These are phyloP conservation scores for Metarhizium robertsii DNA, from an alignment of 2,329 filamentous ascomycete genomes.

Conservation along the genomic window DNA sequence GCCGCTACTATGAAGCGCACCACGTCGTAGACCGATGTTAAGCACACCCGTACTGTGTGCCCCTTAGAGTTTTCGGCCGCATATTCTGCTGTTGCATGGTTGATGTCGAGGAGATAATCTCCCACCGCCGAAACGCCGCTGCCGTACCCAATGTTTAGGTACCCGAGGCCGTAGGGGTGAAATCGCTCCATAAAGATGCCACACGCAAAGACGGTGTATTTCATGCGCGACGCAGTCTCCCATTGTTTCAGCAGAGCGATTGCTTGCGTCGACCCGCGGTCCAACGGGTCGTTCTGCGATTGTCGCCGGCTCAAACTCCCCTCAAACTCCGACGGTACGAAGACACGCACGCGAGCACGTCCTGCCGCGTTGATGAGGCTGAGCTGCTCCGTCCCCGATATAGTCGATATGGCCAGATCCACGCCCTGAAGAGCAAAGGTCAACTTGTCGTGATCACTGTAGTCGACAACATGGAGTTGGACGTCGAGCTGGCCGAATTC, in stretches of 20 bases:
- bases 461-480: conserved; percentile 62
- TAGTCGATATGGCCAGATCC: conserved; percentile 67
- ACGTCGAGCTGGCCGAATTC: conserved; percentile 47
- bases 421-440: conserved; percentile 60
- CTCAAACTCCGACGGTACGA: conserved; percentile 70
- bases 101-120: conserved; percentile 57
- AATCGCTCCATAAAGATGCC: conserved; percentile 71
- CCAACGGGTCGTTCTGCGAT: conserved; percentile 43
- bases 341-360: conserved; percentile 53
- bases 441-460: conserved; percentile 47
- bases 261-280: conserved; percentile 50
- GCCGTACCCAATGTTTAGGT: conserved; percentile 48
- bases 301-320: conserved; percentile 49
- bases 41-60: conserved; percentile 44
- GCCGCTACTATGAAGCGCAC: conserved; percentile 63
- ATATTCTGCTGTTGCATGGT: conserved; percentile 47
- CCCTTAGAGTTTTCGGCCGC: conserved; percentile 44
- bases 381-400: conserved; percentile 56
- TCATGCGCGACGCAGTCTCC: conserved; percentile 42
- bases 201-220: conserved; percentile 63
- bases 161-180: conserved; percentile 53
- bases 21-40: conserved; percentile 63
- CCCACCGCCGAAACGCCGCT: conserved; percentile 47
- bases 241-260: conserved; percentile 47
- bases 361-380: conserved; percentile 65